phyloP scores from a whole-genome alignment of 306 rosid species.

The Astragalus glycyphyllos region DNA sequence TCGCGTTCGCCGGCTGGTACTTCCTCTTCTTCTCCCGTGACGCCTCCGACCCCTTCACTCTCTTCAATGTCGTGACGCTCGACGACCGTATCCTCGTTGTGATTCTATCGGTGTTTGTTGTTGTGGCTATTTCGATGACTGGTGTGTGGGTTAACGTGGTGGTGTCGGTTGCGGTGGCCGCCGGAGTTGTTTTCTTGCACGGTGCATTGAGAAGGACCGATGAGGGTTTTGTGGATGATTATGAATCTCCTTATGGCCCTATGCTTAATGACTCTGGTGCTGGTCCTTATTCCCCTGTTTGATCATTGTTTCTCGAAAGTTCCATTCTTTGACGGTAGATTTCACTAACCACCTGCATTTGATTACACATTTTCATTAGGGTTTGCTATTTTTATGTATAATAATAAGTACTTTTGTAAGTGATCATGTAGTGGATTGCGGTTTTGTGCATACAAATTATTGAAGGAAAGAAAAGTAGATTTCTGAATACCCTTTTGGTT shows the following conservation, averaged over 20 bases:
- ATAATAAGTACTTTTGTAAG: neutral
- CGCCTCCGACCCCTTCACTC: constrained; percentile 45
- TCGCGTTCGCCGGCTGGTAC: constrained; percentile 58
- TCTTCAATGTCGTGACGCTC: constrained; percentile 43
- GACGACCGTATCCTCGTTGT: constrained; percentile 47
- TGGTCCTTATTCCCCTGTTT: constrained; percentile 62
- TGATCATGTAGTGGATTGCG: constrained; percentile 28
- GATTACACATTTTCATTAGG: constrained; percentile 3
- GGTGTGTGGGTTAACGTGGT: constrained; percentile 61
- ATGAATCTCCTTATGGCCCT: constrained; percentile 68
- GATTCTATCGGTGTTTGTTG: constrained; percentile 42
- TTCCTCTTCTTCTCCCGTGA: constrained; percentile 66
- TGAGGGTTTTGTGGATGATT: constrained; percentile 62
- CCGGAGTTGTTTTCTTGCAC: constrained; percentile 45
- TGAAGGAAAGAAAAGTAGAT: neutral
- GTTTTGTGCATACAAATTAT: constrained; percentile 3
- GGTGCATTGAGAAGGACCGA: constrained; percentile 63
- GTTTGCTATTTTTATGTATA: constrained; percentile 1
- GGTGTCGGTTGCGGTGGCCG: constrained; percentile 39
- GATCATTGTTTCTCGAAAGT: constrained; percentile 32
- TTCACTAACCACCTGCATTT: constrained; percentile 28
- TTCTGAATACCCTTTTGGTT: constrained; percentile 1
- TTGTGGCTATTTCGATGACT: constrained; percentile 46
- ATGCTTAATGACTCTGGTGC: constrained; percentile 31
- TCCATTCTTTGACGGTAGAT: constrained; percentile 26